Evolutionary conservation across 208 protist species (phyloP).

Genomic region (Acanthamoeba pearcei): DNA sequence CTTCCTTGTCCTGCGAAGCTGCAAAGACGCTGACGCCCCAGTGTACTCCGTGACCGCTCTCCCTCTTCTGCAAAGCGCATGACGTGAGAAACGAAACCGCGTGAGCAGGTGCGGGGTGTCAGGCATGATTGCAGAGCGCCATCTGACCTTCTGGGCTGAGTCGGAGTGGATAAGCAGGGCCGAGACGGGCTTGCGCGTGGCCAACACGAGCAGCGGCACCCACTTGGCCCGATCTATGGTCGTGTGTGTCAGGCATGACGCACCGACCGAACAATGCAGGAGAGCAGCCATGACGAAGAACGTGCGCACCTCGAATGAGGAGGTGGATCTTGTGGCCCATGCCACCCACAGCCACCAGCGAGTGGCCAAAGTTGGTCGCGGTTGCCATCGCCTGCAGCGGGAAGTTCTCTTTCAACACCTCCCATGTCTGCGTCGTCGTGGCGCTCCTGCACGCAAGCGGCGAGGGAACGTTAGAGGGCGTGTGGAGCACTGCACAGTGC

Average conservation of each 20-base stretch:
- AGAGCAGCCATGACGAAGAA: background rate
- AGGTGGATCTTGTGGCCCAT: constrained; percentile 59
- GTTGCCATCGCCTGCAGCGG: constrained; percentile 15
- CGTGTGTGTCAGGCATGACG: background rate
- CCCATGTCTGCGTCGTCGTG: background rate
- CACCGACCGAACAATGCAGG: background rate
- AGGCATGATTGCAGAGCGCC: too few relatives aligned
- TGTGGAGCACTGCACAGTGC: background rate
- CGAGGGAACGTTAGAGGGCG: background rate
- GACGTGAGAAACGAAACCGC: background rate
- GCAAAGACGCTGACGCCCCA: constrained; percentile 39
- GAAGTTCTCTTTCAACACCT: constrained; percentile 59
- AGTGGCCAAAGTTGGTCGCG: constrained; percentile 44
- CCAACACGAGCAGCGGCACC: background rate
- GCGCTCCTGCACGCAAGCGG: background rate
- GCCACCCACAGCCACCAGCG: constrained; percentile 18
- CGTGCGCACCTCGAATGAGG: background rate
- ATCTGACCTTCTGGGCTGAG: constrained; percentile 12
- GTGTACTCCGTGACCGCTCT: constrained; percentile 1
- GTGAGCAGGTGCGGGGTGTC: background rate
- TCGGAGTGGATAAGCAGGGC: background rate
- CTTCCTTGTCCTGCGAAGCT: constrained; percentile 26
- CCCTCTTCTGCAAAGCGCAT: background rate
- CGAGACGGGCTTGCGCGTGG: constrained; percentile 13
- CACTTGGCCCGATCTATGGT: background rate